Percentiles rank a stretch among this genome's conserved stretches.
phyloP scores from a whole-genome alignment of 345 rosid species.

The Brassica carinata region DNA sequence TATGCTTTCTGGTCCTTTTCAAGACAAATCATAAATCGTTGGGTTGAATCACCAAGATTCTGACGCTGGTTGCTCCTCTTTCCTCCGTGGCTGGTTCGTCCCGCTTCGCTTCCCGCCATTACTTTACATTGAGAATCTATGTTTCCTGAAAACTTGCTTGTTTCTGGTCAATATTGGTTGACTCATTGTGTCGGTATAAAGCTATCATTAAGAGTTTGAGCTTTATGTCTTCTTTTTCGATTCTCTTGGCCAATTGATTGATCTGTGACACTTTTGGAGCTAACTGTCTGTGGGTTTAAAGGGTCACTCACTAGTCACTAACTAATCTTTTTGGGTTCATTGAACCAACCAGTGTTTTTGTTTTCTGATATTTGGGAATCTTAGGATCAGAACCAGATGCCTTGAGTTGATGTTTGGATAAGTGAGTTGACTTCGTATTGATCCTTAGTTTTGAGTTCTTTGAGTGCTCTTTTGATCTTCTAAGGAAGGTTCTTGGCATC shows the following conservation, averaged over 20 bases:
- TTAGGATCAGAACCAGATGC: constrained; percentile 29
- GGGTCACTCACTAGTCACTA: neutral
- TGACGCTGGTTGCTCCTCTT: too few relatives aligned
- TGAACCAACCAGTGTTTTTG: constrained; percentile 7
- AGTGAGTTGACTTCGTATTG: constrained; percentile 3
- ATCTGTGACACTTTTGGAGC: constrained; percentile 12
- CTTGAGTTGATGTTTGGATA: constrained; percentile 28
- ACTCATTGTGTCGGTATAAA: constrained; percentile 6
- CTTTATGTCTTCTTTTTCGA: neutral
- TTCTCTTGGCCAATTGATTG: neutral
- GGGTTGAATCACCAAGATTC: too few relatives aligned
- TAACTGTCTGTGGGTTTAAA: neutral
- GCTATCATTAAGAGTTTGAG: constrained; percentile 8
- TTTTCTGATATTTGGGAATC: neutral
- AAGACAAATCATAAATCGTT: too few relatives aligned
- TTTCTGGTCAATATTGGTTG: constrained; percentile 10
- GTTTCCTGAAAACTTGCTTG: neutral
- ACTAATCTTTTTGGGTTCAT: neutral
- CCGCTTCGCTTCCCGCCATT: too few relatives aligned
- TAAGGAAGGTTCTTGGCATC: constrained; percentile 8
- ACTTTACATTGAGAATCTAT: too few relatives aligned
- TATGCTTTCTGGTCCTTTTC: too few relatives aligned
- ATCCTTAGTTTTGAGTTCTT: neutral
- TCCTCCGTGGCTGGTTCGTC: too few relatives aligned
- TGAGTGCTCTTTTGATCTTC: constrained; percentile 6